Conservation (phyloP, 129 eudicot genomes). For the Mikania micrantha region DNA sequence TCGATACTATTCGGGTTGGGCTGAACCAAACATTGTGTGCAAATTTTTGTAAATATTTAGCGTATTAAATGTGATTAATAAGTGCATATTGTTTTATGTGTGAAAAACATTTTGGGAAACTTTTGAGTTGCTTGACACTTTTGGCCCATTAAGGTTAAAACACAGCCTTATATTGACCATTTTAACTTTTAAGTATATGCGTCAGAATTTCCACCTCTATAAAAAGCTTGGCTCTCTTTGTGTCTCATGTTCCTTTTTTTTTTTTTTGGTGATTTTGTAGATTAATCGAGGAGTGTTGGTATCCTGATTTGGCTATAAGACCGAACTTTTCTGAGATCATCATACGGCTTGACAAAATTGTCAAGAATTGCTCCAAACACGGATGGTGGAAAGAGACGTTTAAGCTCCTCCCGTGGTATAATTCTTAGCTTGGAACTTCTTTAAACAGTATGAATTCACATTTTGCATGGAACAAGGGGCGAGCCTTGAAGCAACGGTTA, state of each 20-base stretch:
- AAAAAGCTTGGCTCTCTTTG: not conserved
- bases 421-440: not conserved
- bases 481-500: no score
- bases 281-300: slow-evolving; percentile 92
- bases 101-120: not conserved
- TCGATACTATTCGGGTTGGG: not conserved
- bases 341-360: slow-evolving; percentile 62
- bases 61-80: not conserved
- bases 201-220: not conserved
- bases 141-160: not conserved
- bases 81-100: not conserved
- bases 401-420: slow-evolving; percentile 88
- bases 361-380: slow-evolving; percentile 61
- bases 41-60: not conserved
- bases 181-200: not conserved
- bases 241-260: not conserved
- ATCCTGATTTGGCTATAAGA: slow-evolving; percentile 43
- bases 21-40: not conserved
- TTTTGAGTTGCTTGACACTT: not conserved
- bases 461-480: not conserved
- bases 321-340: slow-evolving; percentile 80
- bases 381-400: slow-evolving; percentile 96
- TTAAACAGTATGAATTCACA: not conserved
- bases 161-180: not conserved
- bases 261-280: slow-evolving; percentile 33